Conservation (phyloP, 1,284 basidiomycete species). For the Athelia sp. region DNA sequence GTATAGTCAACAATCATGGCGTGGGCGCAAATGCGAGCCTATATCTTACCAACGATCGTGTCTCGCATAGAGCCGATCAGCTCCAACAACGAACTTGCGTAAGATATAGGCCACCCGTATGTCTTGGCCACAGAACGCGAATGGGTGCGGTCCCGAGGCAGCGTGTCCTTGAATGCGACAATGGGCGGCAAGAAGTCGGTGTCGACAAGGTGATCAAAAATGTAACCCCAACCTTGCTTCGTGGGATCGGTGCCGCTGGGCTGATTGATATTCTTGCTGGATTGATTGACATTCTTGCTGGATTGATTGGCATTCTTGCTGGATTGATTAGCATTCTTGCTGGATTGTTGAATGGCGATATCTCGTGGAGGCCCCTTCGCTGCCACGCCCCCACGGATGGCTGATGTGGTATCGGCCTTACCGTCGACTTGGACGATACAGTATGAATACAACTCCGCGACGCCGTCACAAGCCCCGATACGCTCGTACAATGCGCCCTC, state of each 20-base stretch:
- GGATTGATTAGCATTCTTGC: too few relatives aligned
- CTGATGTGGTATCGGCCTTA: neutral
- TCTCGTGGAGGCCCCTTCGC: neutral
- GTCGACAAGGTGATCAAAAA: neutral
- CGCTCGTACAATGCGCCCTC: constrained; percentile 7
- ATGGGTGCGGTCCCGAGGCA: neutral
- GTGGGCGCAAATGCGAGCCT: neutral
- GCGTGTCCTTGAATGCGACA: neutral
- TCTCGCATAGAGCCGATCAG: neutral
- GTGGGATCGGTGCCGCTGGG: neutral
- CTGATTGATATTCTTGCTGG: neutral
- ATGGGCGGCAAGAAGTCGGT: neutral
- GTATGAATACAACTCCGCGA: constrained; percentile 5
- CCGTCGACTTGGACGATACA: constrained; percentile 1
- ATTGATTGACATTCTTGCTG: too few relatives aligned
- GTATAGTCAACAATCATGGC: too few relatives aligned
- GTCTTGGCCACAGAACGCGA: neutral
- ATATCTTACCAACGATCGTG: neutral
- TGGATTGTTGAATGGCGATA: neutral
- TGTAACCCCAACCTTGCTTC: too few relatives aligned
- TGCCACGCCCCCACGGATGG: neutral
- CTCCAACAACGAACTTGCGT: neutral
- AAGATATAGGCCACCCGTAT: neutral
- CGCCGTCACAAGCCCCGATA: constrained; percentile 1
- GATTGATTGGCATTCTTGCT: too few relatives aligned